Percentiles rank a stretch among this genome's conserved stretches.
These are phyloP conservation scores for Lepiota venenata DNA, from an alignment of 768 basidiomycete species.

Conservation along the genomic window DNA sequence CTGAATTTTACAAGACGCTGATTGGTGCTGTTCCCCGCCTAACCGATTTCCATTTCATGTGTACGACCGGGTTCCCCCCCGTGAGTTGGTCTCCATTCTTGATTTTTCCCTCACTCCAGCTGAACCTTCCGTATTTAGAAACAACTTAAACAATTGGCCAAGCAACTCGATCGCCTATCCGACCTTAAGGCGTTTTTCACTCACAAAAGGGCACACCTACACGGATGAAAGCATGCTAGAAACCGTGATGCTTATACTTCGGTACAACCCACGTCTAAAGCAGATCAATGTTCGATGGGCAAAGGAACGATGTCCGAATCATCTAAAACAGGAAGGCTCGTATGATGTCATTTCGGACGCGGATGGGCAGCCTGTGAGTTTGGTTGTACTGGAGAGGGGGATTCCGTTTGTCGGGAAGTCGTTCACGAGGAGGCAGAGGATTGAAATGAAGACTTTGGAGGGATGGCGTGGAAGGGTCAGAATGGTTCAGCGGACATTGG, in stretches of 20 bases:
- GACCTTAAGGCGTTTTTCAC: constrained; percentile 39
- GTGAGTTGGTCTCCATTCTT: constrained; percentile 23
- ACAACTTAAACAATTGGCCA: constrained; percentile 37
- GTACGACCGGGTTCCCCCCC: constrained; percentile 41
- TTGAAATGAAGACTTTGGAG: not conserved
- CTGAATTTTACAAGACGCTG: constrained; percentile 31
- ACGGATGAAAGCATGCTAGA: constrained; percentile 42
- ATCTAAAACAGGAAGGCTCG: constrained; percentile 44
- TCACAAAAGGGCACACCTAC: constrained; percentile 49
- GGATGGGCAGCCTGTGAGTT: constrained; percentile 20
- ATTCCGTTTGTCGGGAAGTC: constrained; percentile 37
- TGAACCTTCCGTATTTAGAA: constrained; percentile 25
- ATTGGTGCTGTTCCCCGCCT: constrained; percentile 33
- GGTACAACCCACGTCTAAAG: constrained; percentile 28
- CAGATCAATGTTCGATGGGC: constrained; percentile 49
- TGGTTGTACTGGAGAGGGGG: constrained; percentile 36
- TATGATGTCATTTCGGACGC: constrained; percentile 31
- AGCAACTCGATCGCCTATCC: constrained; percentile 34
- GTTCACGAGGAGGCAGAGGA: constrained; percentile 30
- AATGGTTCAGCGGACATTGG: constrained; percentile 1
- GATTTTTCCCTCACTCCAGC: not conserved
- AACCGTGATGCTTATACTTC: constrained; percentile 35
- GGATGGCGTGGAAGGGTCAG: constrained; percentile 5
- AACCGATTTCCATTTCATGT: constrained; percentile 50
- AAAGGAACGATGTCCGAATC: constrained; percentile 41